These are phyloP conservation scores for Phytophthora palmivora DNA, from an alignment of 352 stramenopile species.

Conservation along the genomic window DNA sequence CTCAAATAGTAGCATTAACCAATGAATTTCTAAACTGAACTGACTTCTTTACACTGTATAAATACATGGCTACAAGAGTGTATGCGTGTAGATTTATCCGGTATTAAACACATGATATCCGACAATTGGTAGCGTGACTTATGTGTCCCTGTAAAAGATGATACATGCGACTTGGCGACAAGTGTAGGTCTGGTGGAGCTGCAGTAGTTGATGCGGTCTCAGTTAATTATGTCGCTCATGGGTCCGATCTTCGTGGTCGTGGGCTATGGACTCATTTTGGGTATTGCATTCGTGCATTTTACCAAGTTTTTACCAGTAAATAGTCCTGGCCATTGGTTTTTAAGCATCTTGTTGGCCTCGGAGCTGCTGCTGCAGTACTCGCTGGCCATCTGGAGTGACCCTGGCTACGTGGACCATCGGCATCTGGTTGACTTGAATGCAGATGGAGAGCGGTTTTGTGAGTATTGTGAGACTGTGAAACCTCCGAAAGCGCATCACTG, in stretches of 20 bases:
- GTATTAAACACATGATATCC: slow-evolving; percentile 6
- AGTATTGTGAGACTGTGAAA: slow-evolving; percentile 30
- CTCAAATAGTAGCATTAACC: slow-evolving; percentile 12
- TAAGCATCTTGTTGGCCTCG: slow-evolving; percentile 41
- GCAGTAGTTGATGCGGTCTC: neutral
- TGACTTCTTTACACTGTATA: slow-evolving; percentile 14
- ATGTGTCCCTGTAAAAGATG: slow-evolving; percentile 18
- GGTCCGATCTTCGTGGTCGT: slow-evolving; percentile 36
- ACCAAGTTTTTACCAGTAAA: slow-evolving; percentile 31
- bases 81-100: slow-evolving; percentile 3
- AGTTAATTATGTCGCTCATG: slow-evolving; percentile 2
- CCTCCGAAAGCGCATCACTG: slow-evolving; percentile 63
- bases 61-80: slow-evolving; percentile 6
- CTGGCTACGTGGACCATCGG: slow-evolving; percentile 35
- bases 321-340: slow-evolving; percentile 9
- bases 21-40: neutral
- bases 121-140: slow-evolving; percentile 3
- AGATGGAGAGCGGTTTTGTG: slow-evolving; percentile 21
- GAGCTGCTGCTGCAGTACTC: slow-evolving; percentile 55
- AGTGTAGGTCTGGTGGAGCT: too few relatives aligned
- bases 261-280: slow-evolving; percentile 42
- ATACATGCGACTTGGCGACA: slow-evolving; percentile 31
- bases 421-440: slow-evolving; percentile 16
- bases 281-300: slow-evolving; percentile 44
- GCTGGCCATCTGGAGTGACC: slow-evolving; percentile 48